A percentile compares a stretch with the other conserved stretches of the same genome.
These are phyloP conservation scores for Lanmaoa rubissima DNA, from an alignment of 768 basidiomycete species.

Conservation along the genomic window DNA sequence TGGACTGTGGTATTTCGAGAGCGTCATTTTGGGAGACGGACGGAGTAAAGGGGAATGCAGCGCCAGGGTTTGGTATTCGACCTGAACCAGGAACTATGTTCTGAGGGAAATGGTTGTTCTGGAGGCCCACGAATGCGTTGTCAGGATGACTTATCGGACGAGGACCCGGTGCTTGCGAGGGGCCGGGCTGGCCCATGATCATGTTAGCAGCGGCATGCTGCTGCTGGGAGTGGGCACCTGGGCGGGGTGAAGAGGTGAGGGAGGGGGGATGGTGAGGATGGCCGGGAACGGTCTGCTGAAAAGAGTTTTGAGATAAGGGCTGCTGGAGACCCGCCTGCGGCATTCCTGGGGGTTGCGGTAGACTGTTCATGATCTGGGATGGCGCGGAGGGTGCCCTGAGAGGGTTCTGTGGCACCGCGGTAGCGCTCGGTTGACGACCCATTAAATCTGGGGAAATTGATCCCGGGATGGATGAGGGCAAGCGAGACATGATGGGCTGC, in stretches of 20 bases:
- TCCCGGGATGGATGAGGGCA: slow-evolving; percentile 32
- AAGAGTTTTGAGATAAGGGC: slow-evolving; percentile 31
- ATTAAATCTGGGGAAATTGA: slow-evolving; percentile 47
- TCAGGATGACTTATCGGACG: slow-evolving; percentile 48
- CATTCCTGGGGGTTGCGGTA: slow-evolving; percentile 35
- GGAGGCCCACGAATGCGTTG: slow-evolving; percentile 44
- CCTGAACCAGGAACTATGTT: slow-evolving; percentile 33
- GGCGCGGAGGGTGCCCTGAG: slow-evolving; percentile 44
- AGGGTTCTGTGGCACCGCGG: slow-evolving; percentile 42
- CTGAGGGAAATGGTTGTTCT: slow-evolving; percentile 34
- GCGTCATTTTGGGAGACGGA: slow-evolving; percentile 49
- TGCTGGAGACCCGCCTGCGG: slow-evolving; percentile 30
- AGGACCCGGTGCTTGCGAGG: slow-evolving; percentile 29
- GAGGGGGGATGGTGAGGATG: slow-evolving; percentile 33
- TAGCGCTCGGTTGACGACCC: slow-evolving; percentile 39
- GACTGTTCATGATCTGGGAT: slow-evolving; percentile 48
- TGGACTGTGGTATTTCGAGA: slow-evolving; percentile 47
- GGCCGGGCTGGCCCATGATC: slow-evolving; percentile 32
- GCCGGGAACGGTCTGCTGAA: slow-evolving; percentile 23
- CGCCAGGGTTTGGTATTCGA: slow-evolving; percentile 35
- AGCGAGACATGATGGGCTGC: slow-evolving; percentile 32
- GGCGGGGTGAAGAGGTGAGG: slow-evolving; percentile 32
- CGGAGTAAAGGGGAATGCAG: slow-evolving; percentile 44
- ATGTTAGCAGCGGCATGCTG: slow-evolving; percentile 27
- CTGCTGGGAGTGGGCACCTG: slow-evolving; percentile 28